Evolutionary conservation across 805 yeast genomes (phyloP).

Genomic region (Spathaspora girioi): DNA sequence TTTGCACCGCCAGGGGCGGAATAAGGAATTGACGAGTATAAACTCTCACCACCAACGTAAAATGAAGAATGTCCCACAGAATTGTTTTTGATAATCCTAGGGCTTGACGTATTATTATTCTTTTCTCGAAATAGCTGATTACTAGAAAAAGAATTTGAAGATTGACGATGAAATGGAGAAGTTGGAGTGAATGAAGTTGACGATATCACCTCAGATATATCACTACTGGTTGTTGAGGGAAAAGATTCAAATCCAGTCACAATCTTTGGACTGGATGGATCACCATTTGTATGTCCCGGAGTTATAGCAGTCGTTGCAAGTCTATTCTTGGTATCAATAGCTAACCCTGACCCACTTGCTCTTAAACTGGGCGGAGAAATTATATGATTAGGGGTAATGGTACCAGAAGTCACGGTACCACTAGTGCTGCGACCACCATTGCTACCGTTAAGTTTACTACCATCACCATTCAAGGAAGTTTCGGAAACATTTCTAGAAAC

Average conservation of each 20-base stretch:
- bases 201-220: neutral
- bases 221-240: neutral
- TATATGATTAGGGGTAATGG: neutral
- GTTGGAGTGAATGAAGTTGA: constrained; percentile 4
- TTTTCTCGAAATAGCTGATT: constrained; percentile 13
- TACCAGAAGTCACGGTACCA: neutral
- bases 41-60: constrained; percentile 33
- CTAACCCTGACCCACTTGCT: constrained; percentile 1
- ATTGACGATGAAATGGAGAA: constrained; percentile 3
- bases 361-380: neutral
- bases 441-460: neutral
- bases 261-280: neutral
- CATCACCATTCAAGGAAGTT: neutral
- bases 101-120: constrained; percentile 20
- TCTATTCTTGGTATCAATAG: neutral
- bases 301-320: neutral
- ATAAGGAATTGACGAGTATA: constrained; percentile 65
- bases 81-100: constrained; percentile 40
- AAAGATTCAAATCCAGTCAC: neutral
- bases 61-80: constrained; percentile 40
- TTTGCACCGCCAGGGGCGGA: constrained; percentile 61
- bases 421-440: neutral
- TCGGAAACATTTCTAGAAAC: constrained; percentile 2
- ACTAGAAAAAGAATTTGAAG: constrained; percentile 5
- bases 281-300: neutral